phyloP scores from a whole-genome alignment of 148 eudicot species.

The Chenopodium formosanum region DNA sequence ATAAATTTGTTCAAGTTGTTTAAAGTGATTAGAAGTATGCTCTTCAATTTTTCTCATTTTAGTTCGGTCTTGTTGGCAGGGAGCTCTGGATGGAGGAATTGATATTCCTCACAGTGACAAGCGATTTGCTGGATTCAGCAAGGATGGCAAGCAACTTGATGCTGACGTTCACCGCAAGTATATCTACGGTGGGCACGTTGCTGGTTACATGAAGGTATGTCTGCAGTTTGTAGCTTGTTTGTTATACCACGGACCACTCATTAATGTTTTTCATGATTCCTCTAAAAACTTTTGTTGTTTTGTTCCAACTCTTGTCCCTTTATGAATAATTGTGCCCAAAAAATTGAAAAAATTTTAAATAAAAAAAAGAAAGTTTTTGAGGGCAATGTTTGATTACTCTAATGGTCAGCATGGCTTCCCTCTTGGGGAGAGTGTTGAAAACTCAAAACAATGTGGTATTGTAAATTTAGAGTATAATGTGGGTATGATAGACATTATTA shows the following conservation, averaged over 20 bases:
- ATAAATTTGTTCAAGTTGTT: background rate
- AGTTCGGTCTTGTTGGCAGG: constrained; percentile 30
- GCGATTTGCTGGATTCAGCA: constrained; percentile 72
- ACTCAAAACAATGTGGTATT: background rate
- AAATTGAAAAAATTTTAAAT: background rate
- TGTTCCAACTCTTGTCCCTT: background rate
- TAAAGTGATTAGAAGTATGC: background rate
- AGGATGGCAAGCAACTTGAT: constrained; percentile 70
- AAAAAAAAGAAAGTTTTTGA: background rate
- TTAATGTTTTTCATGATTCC: background rate
- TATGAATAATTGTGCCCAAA: background rate
- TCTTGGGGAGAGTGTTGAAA: background rate
- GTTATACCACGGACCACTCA: background rate
- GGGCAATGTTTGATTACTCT: background rate
- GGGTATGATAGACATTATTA: too few species aligned
- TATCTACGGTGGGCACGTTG: constrained; percentile 73
- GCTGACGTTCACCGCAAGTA: constrained; percentile 70
- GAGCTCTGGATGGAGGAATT: constrained; percentile 73
- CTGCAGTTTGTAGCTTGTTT: background rate
- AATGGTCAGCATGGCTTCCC: background rate
- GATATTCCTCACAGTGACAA: constrained; percentile 82
- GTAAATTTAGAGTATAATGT: background rate
- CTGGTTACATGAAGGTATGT: constrained; percentile 60
- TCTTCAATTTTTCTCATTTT: background rate
- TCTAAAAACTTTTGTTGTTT: background rate